Conservation (phyloP, 2,329 filamentous ascomycete genomes). For the Ramularia endophylla region DNA sequence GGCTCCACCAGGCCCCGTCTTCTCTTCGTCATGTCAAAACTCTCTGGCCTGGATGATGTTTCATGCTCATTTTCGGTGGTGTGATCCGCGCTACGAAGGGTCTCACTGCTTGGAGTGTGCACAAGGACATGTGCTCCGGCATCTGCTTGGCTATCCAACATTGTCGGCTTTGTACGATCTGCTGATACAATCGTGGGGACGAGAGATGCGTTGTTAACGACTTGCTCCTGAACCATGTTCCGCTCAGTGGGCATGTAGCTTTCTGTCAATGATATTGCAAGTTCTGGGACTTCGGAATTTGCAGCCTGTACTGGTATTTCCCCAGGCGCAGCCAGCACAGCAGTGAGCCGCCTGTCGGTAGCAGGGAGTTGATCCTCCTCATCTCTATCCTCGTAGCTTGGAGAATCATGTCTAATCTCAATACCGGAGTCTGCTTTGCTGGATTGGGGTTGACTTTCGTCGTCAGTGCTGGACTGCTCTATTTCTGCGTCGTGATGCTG, state of each 20-base stretch:
- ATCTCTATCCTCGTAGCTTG: constrained; percentile 10
- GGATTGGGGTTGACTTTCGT: constrained; percentile 22
- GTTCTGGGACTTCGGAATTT: constrained; percentile 2
- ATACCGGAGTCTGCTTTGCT: constrained; percentile 53
- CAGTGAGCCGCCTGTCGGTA: too few relatives aligned
- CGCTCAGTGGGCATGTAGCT: constrained; percentile 14
- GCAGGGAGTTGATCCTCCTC: too few relatives aligned
- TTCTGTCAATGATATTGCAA: constrained; percentile 8
- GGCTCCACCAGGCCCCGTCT: constrained; percentile 37
- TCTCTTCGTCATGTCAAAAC: constrained; percentile 31
- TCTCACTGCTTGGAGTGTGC: background rate
- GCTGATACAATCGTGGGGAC: too few relatives aligned
- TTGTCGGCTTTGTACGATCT: constrained; percentile 16
- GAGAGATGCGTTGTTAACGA: background rate
- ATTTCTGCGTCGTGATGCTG: background rate
- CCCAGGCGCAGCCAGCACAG: too few relatives aligned
- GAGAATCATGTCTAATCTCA: constrained; percentile 40
- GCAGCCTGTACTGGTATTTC: constrained; percentile 2
- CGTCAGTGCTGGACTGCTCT: constrained; percentile 9
- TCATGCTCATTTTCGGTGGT: background rate
- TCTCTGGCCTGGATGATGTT: constrained; percentile 9
- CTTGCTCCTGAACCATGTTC: constrained; percentile 3
- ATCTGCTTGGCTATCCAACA: constrained; percentile 3
- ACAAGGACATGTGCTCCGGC: background rate
- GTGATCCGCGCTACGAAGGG: too few relatives aligned